These are phyloP conservation scores for Micractinium conductrix DNA, from an alignment of 139 green algal genomes.

Conservation along the genomic window DNA sequence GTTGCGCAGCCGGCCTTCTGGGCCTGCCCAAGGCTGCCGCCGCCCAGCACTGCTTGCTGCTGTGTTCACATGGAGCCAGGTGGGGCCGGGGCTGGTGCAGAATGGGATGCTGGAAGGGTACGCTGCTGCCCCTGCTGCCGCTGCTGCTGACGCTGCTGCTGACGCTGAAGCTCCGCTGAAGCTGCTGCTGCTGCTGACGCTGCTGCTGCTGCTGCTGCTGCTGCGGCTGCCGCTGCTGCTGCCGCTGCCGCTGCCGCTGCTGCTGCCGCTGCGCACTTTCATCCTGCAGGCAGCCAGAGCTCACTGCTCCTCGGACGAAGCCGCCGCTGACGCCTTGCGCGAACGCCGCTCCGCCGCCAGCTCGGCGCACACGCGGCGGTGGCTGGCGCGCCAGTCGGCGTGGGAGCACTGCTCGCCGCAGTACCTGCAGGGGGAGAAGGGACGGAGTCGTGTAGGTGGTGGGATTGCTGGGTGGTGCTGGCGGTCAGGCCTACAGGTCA, in stretches of 20 bases:
- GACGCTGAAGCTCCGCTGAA: not conserved
- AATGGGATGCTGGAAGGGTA: not conserved
- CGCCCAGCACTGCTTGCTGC: no score
- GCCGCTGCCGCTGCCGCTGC: not conserved
- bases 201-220: not conserved
- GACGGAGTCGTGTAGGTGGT: no score
- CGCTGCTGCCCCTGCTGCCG: not conserved
- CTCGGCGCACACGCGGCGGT: no score
- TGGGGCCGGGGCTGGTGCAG: not conserved
- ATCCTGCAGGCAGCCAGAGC: not conserved
- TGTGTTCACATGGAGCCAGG: conserved; percentile 73
- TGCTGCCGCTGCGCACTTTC: not conserved
- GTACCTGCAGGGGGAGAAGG: no score
- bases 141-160: not conserved
- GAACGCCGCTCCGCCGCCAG: no score
- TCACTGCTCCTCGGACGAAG: no score
- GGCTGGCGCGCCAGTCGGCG: no score
- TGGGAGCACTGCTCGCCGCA: no score
- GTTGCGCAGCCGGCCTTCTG: no score
- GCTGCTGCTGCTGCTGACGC: not conserved
- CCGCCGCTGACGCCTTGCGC: no score
- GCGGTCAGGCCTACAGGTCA: no score
- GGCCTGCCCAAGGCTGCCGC: conserved; percentile 98
- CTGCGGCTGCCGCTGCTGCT: not conserved
- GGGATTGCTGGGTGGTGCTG: no score